phyloP scores from a whole-genome alignment of 495 filamentous ascomycete genomes.

The Penicillium cinerascens region DNA sequence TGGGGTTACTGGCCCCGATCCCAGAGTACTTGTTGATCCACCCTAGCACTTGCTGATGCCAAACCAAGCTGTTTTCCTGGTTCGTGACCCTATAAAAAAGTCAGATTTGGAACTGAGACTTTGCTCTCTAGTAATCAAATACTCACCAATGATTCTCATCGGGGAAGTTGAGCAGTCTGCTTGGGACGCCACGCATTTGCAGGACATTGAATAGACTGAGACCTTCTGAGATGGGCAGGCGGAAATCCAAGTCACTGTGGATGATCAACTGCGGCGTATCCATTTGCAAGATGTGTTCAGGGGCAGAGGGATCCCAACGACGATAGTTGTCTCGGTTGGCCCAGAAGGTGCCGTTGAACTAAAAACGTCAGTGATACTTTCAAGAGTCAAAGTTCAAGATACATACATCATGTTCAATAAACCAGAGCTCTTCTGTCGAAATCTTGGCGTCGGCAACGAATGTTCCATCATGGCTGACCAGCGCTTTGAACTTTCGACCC shows the following conservation, averaged over 20 bases:
- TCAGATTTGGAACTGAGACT: not conserved
- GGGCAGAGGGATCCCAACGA: slow-evolving; percentile 39
- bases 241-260: slow-evolving; percentile 44
- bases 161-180: slow-evolving; percentile 52
- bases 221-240: slow-evolving; percentile 42
- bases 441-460: slow-evolving; percentile 42
- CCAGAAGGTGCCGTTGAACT: slow-evolving; percentile 47
- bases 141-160: slow-evolving; percentile 50
- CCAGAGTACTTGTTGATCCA: slow-evolving; percentile 47
- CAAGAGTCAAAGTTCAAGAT: slow-evolving; percentile 8
- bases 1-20: slow-evolving; percentile 20
- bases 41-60: slow-evolving; percentile 47
- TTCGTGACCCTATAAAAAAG: slow-evolving; percentile 27
- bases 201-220: slow-evolving; percentile 46
- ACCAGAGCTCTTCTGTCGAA: slow-evolving; percentile 49
- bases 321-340: slow-evolving; percentile 40
- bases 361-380: slow-evolving; percentile 4
- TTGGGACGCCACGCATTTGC: slow-evolving; percentile 52
- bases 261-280: slow-evolving; percentile 46
- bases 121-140: not conserved
- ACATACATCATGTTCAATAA: slow-evolving; percentile 35
- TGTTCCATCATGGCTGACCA: slow-evolving; percentile 48
- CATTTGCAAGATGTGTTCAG: slow-evolving; percentile 35
- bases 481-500: slow-evolving; percentile 50
- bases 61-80: slow-evolving; percentile 44